Conservation (phyloP, 495 filamentous ascomycete genomes). For the Penicillium herquei region DNA sequence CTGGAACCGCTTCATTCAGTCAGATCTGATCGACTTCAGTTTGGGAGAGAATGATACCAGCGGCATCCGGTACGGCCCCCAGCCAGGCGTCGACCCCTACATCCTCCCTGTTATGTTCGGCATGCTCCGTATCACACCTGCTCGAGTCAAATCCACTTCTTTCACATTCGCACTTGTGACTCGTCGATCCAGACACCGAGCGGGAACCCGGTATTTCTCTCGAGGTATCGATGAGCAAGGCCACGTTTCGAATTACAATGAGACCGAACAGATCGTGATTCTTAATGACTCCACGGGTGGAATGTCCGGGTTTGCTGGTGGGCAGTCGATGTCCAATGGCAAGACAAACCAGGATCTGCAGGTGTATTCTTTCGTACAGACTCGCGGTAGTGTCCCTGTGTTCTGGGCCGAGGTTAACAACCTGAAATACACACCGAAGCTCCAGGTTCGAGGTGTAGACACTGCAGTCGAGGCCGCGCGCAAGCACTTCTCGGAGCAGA, state of each 20-base stretch:
- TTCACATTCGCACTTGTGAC: constrained; percentile 87
- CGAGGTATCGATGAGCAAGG: constrained; percentile 89
- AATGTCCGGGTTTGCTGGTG: constrained; percentile 77
- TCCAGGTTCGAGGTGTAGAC: constrained; percentile 83
- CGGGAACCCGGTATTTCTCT: constrained; percentile 90
- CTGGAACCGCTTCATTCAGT: constrained; percentile 93
- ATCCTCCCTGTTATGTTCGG: constrained; percentile 94
- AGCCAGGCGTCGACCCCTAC: constrained; percentile 82
- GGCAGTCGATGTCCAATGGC: constrained; percentile 69
- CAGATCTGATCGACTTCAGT: constrained; percentile 86
- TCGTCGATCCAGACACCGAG: constrained; percentile 78
- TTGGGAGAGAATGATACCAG: constrained; percentile 42
- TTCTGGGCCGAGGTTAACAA: constrained; percentile 95
- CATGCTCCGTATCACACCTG: constrained; percentile 83
- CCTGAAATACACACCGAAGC: constrained; percentile 81
- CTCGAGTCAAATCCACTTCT: constrained; percentile 74
- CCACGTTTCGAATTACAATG: constrained; percentile 96
- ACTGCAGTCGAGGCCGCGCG: constrained; percentile 75
- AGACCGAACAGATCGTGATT: constrained; percentile 89
- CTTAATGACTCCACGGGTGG: constrained; percentile 76
- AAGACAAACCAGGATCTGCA: constrained; percentile 75
- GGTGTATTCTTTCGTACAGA: constrained; percentile 91
- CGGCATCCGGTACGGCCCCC: constrained; percentile 58
- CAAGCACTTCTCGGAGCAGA: constrained; percentile 89
- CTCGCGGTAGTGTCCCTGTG: constrained; percentile 88